phyloP scores from a whole-genome alignment of 306 rosid species.

The Vicia faba region DNA sequence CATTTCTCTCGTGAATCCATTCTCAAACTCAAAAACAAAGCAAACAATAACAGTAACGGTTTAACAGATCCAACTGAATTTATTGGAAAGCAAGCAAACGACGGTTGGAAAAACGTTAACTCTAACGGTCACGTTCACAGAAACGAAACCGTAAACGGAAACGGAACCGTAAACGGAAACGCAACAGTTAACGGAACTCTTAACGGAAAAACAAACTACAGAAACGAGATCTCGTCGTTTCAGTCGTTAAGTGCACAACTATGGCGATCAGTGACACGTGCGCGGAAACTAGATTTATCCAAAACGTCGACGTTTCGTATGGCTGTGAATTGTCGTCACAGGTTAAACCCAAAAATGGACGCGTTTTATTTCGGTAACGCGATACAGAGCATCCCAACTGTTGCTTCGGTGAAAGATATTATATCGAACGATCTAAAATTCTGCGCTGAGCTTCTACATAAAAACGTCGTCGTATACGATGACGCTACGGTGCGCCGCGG shows the following conservation, averaged over 20 bases:
- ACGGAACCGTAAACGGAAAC: not conserved
- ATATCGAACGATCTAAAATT: constrained; percentile 58
- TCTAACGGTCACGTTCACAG: constrained; percentile 30
- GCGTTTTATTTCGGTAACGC: constrained; percentile 84
- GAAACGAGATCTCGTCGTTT: constrained; percentile 70
- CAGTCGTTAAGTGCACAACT: constrained; percentile 83
- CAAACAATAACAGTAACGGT: constrained; percentile 37
- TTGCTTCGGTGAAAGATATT: constrained; percentile 53
- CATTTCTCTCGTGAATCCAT: constrained; percentile 59
- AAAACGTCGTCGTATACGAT: constrained; percentile 69
- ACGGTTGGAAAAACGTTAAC: constrained; percentile 52
- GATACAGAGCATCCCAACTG: constrained; percentile 88
- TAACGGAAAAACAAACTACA: constrained; percentile 16
- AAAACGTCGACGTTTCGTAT: constrained; percentile 82
- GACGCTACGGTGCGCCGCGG: constrained; percentile 66
- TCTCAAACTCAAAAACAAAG: constrained; percentile 58
- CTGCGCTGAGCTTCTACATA: constrained; percentile 61
- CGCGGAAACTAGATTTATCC: constrained; percentile 46
- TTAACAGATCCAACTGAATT: constrained; percentile 42
- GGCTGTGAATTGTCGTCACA: constrained; percentile 94
- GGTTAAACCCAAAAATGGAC: constrained; percentile 68
- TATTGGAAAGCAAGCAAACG: constrained; percentile 48
- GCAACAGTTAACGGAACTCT: too few relatives aligned
- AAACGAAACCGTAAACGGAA: not conserved
- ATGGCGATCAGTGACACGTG: constrained; percentile 89